These are phyloP conservation scores for Annulohypoxylon maeteangense DNA, from an alignment of 495 filamentous ascomycete genomes.

Conservation along the genomic window DNA sequence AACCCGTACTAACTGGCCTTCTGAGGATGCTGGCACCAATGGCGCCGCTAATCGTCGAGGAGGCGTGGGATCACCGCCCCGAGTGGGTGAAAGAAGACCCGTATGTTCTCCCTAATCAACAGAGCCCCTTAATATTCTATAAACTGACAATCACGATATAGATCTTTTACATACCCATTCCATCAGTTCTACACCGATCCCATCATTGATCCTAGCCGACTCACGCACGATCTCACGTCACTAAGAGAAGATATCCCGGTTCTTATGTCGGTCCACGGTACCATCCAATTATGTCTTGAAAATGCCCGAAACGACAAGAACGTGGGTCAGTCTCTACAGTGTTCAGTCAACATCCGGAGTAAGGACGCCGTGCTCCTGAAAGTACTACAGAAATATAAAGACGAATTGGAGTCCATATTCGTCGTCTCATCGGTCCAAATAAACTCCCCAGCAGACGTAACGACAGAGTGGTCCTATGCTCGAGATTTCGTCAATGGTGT, in stretches of 20 bases:
- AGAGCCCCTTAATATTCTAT: not conserved
- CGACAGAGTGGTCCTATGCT: conserved; percentile 64
- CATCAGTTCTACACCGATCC: conserved; percentile 56
- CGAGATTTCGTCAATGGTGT: conserved; percentile 62
- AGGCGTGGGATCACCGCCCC: conserved; percentile 84
- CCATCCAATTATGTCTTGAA: conserved; percentile 78
- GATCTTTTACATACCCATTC: conserved; percentile 49
- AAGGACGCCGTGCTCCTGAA: conserved; percentile 29
- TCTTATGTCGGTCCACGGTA: conserved; percentile 64
- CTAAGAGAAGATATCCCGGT: conserved; percentile 65
- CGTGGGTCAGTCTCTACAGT: conserved; percentile 79
- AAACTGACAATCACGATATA: conserved; percentile 7
- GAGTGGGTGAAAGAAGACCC: conserved; percentile 64
- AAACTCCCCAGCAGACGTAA: conserved; percentile 51
- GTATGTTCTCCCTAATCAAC: conserved; percentile 26
- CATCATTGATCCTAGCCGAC: conserved; percentile 48
- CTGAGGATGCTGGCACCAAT: conserved; percentile 82
- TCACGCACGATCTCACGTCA: conserved; percentile 43
- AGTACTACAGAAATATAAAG: conserved; percentile 63
- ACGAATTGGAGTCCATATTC: conserved; percentile 77
- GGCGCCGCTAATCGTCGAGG: conserved; percentile 85
- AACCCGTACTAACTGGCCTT: conserved; percentile 74
- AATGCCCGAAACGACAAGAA: conserved; percentile 69
- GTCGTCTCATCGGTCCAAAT: conserved; percentile 78
- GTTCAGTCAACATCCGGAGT: conserved; percentile 66